These are phyloP conservation scores for Cyclospora cayetanensis DNA, from an alignment of 169 alveolate species.

Conservation along the genomic window DNA sequence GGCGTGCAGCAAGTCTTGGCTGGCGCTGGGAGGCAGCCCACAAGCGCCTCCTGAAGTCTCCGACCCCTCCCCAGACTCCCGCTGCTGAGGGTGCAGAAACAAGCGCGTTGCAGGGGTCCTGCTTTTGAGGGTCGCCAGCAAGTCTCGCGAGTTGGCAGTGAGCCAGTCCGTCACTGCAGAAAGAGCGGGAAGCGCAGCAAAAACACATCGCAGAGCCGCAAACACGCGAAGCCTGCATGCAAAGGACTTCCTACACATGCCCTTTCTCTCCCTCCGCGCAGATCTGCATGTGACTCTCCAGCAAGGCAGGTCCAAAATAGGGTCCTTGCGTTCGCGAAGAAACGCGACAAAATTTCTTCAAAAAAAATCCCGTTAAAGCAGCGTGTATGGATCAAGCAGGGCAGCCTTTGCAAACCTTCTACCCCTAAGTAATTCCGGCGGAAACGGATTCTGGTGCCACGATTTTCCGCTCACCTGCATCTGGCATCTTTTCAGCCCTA, in stretches of 20 bases:
- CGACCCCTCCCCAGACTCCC: not conserved
- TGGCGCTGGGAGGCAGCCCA: not conserved
- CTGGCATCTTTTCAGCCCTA: not conserved
- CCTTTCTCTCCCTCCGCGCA: not conserved
- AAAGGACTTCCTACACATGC: not conserved
- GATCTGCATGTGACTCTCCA: not conserved
- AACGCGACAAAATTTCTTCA: too few relatives aligned
- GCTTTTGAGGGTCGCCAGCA: not conserved
- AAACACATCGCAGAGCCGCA: not conserved
- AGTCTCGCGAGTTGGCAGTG: not conserved
- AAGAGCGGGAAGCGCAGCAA: not conserved
- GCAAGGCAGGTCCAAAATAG: not conserved
- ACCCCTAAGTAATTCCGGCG: not conserved
- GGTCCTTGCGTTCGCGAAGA: too few relatives aligned
- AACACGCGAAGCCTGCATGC: not conserved
- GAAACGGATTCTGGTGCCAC: too few relatives aligned
- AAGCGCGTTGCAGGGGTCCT: not conserved
- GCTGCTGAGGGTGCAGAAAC: too few relatives aligned
- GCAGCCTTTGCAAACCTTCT: not conserved
- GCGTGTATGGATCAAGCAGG: too few relatives aligned
- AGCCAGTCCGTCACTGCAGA: conserved; percentile 11
- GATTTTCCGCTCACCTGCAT: not conserved
- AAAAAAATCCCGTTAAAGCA: too few relatives aligned
- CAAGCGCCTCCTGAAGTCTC: not conserved
- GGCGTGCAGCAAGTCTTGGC: not conserved